phyloP scores from a whole-genome alignment of 306 rosid genomes.

The Cyclanthera cordifolia region DNA sequence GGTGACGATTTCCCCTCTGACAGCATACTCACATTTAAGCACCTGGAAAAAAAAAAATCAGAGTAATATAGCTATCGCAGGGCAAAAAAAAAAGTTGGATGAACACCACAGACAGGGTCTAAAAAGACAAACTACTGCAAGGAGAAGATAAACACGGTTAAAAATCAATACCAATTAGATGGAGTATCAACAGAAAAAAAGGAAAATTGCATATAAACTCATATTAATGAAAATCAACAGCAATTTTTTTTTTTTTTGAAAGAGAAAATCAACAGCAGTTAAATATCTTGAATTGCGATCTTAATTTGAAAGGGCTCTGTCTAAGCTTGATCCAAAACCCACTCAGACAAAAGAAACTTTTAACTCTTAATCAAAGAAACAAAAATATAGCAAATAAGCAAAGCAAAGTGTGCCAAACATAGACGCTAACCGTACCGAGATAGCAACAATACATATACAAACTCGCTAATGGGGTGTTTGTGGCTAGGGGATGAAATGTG shows the following conservation, averaged over 20 bases:
- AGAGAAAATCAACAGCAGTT: neutral
- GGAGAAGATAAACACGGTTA: neutral
- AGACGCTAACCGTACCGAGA: too few relatives aligned
- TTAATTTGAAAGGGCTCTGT: too few relatives aligned
- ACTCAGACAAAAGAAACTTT: too few relatives aligned
- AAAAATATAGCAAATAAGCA: too few relatives aligned
- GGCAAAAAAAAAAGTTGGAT: neutral
- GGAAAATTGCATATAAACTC: neutral
- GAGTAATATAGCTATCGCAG: neutral
- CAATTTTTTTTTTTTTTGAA: too few relatives aligned
- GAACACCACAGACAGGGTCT: neutral
- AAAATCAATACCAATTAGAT: neutral
- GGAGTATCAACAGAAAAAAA: neutral
- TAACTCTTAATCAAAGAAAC: too few relatives aligned
- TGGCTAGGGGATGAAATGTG: too few relatives aligned
- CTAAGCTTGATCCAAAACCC: too few relatives aligned
- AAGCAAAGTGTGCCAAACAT: too few relatives aligned
- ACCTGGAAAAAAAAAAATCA: slow-evolving; percentile 34
- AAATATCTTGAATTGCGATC: too few relatives aligned
- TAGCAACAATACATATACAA: neutral
- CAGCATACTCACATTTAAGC: slow-evolving; percentile 87
- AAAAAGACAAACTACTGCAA: neutral
- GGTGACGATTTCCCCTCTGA: slow-evolving; percentile 84
- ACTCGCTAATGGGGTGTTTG: too few relatives aligned
- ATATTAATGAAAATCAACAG: neutral